These are phyloP conservation scores for Spiromastix sp. DNA, from an alignment of 2,329 filamentous ascomycete genomes.

Conservation along the genomic window DNA sequence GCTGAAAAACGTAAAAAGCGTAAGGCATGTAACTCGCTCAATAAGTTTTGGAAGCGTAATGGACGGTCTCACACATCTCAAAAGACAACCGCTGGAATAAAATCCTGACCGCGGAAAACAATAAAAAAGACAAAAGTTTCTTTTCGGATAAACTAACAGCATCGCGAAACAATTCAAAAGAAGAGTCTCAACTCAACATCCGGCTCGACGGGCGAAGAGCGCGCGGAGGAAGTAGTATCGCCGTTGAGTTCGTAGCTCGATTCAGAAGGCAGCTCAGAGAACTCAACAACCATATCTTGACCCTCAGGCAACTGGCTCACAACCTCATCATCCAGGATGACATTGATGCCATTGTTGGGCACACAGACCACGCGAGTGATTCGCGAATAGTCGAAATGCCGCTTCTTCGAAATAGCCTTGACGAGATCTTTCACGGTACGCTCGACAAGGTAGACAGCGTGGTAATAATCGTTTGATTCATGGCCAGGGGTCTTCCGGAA, in stretches of 20 bases:
- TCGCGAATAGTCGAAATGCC: conserved; percentile 61
- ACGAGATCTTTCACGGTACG: conserved; percentile 67
- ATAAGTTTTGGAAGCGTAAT: no score
- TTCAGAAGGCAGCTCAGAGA: conserved; percentile 50
- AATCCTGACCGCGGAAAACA: background rate
- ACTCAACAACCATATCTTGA: conserved; percentile 72
- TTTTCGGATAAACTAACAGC: background rate
- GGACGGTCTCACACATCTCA: no score
- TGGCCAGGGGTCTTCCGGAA: conserved; percentile 43
- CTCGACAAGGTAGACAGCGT: conserved; percentile 74
- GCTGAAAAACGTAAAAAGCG: no score
- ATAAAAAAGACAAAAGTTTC: background rate
- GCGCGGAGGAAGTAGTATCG: conserved; percentile 5
- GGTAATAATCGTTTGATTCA: conserved; percentile 54
- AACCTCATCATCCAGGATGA: conserved; percentile 85
- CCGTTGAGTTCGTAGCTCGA: conserved; percentile 11
- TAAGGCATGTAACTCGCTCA: no score
- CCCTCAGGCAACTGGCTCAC: conserved; percentile 76
- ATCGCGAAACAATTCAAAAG: conserved; percentile 5
- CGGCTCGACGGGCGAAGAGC: conserved; percentile 5
- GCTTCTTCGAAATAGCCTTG: conserved; percentile 64
- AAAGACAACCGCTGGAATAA: background rate
- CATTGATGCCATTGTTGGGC: conserved; percentile 63
- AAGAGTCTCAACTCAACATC: conserved; percentile 10
- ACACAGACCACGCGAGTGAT: conserved; percentile 63